Evolutionary conservation across 352 stramenopile species (phyloP).

Genomic region (Thraustochytrium sp.): DNA sequence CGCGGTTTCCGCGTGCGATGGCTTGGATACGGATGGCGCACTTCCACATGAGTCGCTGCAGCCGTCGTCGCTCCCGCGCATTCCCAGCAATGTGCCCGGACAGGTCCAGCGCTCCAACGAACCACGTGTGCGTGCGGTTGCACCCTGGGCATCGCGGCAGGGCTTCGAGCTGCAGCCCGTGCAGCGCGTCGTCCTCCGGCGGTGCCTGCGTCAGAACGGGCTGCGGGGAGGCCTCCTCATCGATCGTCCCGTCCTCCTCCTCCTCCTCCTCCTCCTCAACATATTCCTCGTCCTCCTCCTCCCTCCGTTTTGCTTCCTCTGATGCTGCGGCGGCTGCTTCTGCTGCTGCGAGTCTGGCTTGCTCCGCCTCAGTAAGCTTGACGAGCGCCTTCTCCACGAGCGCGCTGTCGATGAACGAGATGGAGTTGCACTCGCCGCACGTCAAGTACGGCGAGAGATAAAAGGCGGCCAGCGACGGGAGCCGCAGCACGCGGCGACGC

Average conservation of each 20-base stretch:
- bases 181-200: not conserved
- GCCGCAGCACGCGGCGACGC: not conserved
- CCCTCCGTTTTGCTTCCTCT: not conserved
- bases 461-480: slow-evolving; percentile 43
- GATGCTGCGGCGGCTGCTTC: no score
- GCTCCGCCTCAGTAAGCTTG: not conserved
- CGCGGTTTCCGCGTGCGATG: slow-evolving; percentile 26
- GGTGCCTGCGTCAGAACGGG: not conserved
- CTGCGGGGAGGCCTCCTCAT: not conserved
- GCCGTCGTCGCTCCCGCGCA: not conserved
- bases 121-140: slow-evolving; percentile 46
- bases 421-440: slow-evolving; percentile 53
- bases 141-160: slow-evolving; percentile 49
- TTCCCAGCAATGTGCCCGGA: slow-evolving; percentile 47
- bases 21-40: slow-evolving; percentile 49
- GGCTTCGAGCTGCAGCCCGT: slow-evolving; percentile 29
- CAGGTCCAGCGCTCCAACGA: slow-evolving; percentile 51
- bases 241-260: not conserved
- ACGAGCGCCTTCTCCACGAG: slow-evolving; percentile 42
- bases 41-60: slow-evolving; percentile 35
- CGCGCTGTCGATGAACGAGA: slow-evolving; percentile 51
- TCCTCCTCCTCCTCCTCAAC: not conserved
- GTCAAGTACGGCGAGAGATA: slow-evolving; percentile 53
- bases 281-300: not conserved
- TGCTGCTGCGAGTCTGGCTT: not conserved